phyloP scores from a whole-genome alignment of 2,329 filamentous ascomycete species.

The Aspergillus vadensis region DNA sequence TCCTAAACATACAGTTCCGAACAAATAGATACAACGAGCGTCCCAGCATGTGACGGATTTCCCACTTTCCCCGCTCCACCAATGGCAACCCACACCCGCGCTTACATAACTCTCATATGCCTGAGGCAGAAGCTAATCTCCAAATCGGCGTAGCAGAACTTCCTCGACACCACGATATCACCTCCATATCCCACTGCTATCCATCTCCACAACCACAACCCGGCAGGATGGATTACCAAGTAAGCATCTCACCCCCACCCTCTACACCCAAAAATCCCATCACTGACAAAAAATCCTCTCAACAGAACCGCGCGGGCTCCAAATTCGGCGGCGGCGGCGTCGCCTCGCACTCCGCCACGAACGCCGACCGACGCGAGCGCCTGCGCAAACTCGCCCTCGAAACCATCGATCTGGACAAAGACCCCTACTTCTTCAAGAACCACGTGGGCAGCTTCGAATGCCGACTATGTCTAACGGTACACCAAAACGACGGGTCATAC shows the following conservation, averaged over 20 bases:
- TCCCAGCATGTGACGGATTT: constrained; percentile 1
- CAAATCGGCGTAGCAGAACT: neutral
- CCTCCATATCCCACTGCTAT: neutral
- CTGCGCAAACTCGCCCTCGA: constrained; percentile 97
- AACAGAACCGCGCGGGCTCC: constrained; percentile 87
- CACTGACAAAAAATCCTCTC: constrained; percentile 14
- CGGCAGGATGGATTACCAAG: constrained; percentile 55
- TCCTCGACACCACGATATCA: constrained; percentile 13
- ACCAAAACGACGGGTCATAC: constrained; percentile 99
- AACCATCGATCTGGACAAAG: constrained; percentile 98
- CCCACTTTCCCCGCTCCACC: constrained; percentile 4
- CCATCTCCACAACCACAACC: neutral
- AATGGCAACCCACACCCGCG: constrained; percentile 11
- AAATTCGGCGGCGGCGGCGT: constrained; percentile 98
- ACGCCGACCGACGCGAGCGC: constrained; percentile 94
- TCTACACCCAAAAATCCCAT: neutral
- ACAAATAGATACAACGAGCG: neutral
- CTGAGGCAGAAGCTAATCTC: neutral
- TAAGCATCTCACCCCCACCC: constrained; percentile 22
- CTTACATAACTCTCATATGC: constrained; percentile 28
- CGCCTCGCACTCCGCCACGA: constrained; percentile 87
- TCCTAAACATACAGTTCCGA: neutral
- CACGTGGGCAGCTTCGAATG: constrained; percentile 98
- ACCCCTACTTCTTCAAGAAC: constrained; percentile 99
- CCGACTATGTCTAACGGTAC: constrained; percentile 91